Base-by-base conservation (phyloP, 768 basidiomycete genomes). In the Psilocybe cubensis region DNA sequence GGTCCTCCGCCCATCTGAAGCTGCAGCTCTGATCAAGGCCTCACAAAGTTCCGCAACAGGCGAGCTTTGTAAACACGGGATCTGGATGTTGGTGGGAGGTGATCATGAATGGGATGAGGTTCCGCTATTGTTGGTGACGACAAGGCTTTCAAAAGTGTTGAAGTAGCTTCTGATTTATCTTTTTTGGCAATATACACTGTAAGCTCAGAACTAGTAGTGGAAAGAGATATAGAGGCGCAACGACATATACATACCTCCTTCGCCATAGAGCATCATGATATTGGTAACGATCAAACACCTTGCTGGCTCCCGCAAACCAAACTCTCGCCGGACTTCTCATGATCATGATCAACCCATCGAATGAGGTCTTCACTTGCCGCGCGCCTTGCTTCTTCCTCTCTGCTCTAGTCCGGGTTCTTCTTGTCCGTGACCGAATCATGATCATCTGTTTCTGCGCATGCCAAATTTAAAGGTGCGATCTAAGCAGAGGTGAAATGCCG, bases 41-140 rank as follows among this genome's bases (percentile, higher is more conserved):
- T 86, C 86, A 66, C 88, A 82, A 28, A 92, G 73, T 67, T 89
- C 91, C 0, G 87, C 85, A 1, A 93, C 78, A 96, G 79, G 6
- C 96, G 84, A 4, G 86, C 86, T 70, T 97, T 97, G 81, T 93
- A 96, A 46, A 95, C 67, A 40, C 95, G 82, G n/a, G n/a, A n/a
- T n/a, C n/a, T n/a, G 3, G 91, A 88, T 0, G 88, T 83, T 64
- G 94, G 92, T 1, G 93, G 84, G 12, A 94, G 79, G 66, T n/a
- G n/a, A n/a, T n/a, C n/a, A n/a, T 96, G 88, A 56, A 96, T 88
- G 17, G 83, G 81, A 70, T 94, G 92, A 0, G 82, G 79, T 10
- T 77, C 64, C 18, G 84, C 79, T 0, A 88, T 85, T 67, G 89
- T 86, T 4, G 85, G 75, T 1, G 71, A 64, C 2, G 80, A 70